Evolutionary conservation across 140 eudicot genomes (phyloP), one percentile per base, ranked within the genome.

Genomic region (Senecio squalidus): DNA sequence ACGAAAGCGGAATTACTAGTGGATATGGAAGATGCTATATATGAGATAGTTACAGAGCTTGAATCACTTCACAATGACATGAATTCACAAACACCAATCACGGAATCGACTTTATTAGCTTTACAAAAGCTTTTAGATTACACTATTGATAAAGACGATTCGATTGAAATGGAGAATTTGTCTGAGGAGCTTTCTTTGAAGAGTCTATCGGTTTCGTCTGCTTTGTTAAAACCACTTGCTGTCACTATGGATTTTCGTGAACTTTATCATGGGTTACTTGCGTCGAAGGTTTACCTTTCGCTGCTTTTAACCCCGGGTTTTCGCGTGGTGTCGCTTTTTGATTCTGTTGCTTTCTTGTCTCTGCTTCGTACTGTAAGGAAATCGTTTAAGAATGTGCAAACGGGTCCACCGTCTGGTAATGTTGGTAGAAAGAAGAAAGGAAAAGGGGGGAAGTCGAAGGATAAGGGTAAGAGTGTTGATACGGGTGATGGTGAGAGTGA

Each of bases 271-370:
- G 68, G 93, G 1, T 46, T 92, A 6, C 61, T 84, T 58, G 84
- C 86, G 2, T 66, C 95, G 8, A 92, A 78, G 40, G 95, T 87
- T 3, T 93, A 93, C 62, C 76, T 93, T 6, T 76, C 86, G 1
- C 52, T 88, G 5, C 81, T 88, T 25, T 64, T 82, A 0, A 56
- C 90, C 57, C 89, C 94, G 4, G 78, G 82, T 41, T 80, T 81
- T 38, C 94, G 89, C 2, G 96, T 82, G 24, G 70, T 93, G 17
- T 82, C 99, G 27, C 82, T 93, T 24, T 93, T 93, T 52, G 82
- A 81, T 6, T 95, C 99, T 9, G 67, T 93, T 75, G 70, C 83
- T 5, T 93, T 93, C 28, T 84, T 79, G 41, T 76, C 81, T 9
- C 71, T 93, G 9, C 81, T 93, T 18, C 94, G 89, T 5, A 68